Base-by-base conservation (phyloP, 768 basidiomycete genomes). In the Russula griseocarnosa region DNA sequence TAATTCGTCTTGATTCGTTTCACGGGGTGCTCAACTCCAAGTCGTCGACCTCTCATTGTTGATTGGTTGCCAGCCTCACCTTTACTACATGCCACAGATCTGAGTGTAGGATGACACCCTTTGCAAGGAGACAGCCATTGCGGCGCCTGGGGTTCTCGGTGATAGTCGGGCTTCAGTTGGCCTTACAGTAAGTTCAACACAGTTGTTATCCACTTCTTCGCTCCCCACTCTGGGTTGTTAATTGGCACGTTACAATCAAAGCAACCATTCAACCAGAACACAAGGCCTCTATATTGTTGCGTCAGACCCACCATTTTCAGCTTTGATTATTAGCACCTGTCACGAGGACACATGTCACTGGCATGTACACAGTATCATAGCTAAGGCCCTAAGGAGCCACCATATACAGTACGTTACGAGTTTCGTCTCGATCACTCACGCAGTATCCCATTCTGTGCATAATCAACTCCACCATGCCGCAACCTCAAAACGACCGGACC, bases 1-100 rank as follows among this genome's bases (percentile, higher is more conserved):
- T 28, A 28, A 2, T 4, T 2, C 28, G 28, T 2, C 28, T 28
- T 28, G 28, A 30, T 30, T 30, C 28, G 28, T 30, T 5, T 30
- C 28, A 30, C 28, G 28, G 28, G 28, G 28, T 30, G 28, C 28
- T 5, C 28, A 30, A 30, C 28, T 30, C 5, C 3, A 30, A 30
- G 28, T 30, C 28, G 28, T 30, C 28, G 28, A 30, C 28, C 28
- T 30, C 28, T 30, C 28, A 30, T 3, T 30, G 28, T 5, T 2
- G 5, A 2, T 5, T 5, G 5, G 5, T 5, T 5, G 28, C 5
- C 5, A 30, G 5, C 2, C 5, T 5, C 5, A 5, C 5, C 5
- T 2, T 5, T 5, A 5, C 28, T 2, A 5, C 28, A 2, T 5
- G 5, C 5, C 5, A 30, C 28, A 6, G 30, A n/a, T 30, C 28